Evolutionary conservation across 345 rosid genomes (phyloP), one percentile per base, ranked within the genome.

Genomic region (Cardamine chenopodiifolia): DNA sequence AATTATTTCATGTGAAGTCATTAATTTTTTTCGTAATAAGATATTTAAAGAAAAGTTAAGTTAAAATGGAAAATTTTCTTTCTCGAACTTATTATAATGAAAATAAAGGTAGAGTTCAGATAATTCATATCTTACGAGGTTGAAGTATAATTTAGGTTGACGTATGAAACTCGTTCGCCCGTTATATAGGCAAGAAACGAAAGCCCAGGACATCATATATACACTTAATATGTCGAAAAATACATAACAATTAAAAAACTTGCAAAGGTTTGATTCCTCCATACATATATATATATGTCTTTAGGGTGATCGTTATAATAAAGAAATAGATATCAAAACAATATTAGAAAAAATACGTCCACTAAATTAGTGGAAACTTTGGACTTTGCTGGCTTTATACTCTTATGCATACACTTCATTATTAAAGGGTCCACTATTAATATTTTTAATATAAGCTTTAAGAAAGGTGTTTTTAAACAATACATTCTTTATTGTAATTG

Each of bases 331-430:
- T 54, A 19, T 19, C 17, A 66, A 66, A 28, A 62, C 28, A 59
- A 67, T 48, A 58, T 28, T 58, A 3, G 25, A 19, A 69, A 53
- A 70, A 62, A 44, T 25, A 25, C 26, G 65, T 56, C 80, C 80
- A 70, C 76, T 77, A 42, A 64, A 70, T 58, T 57, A 65, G 76
- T 77, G 76, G 80, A 64, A 48, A 59, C 77, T 77, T 77, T 71
- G 56, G 57, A 71, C 76, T 71, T 77, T 77, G 80, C 80, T 77
- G 71, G 76, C 76, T 77, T 77, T 77, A 77, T 65, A 71, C 80
- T 77, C 76, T 39, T 71, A 71, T 64, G 71, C 59, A 65, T 77
- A 71, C 76, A 71, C 47, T 77, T 76, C 76, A 77, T 71, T 56
- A 77, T 77, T 40, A 49, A 55, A 71, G 61, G 76, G 80, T 64